Percentiles rank a stretch among this genome's conserved stretches.
phyloP scores from a whole-genome alignment of 495 filamentous ascomycete species.

The Penicillium maclennaniae region DNA sequence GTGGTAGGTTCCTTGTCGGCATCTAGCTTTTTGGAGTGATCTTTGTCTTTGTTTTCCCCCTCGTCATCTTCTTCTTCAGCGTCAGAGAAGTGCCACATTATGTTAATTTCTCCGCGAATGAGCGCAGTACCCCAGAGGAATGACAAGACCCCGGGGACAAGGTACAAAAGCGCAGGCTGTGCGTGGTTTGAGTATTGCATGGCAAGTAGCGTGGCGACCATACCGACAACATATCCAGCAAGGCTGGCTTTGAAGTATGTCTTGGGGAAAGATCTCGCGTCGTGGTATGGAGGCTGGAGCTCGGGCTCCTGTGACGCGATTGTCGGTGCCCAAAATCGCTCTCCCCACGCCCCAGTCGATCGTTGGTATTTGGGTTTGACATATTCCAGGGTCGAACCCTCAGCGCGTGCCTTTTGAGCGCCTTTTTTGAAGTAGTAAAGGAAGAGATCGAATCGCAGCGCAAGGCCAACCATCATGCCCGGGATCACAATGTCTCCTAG shows the following conservation, averaged over 20 bases:
- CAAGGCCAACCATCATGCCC: slow-evolving; percentile 83
- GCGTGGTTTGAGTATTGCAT: slow-evolving; percentile 76
- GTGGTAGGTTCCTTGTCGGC: slow-evolving; percentile 15
- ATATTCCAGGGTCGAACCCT: slow-evolving; percentile 31
- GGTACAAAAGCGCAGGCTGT: slow-evolving; percentile 88
- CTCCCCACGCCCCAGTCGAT: slow-evolving; percentile 72
- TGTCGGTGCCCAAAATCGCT: slow-evolving; percentile 71
- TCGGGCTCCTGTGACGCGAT: slow-evolving; percentile 24
- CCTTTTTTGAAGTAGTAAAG: slow-evolving; percentile 69
- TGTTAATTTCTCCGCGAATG: slow-evolving; percentile 59
- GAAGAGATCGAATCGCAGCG: slow-evolving; percentile 87
- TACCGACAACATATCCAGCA: slow-evolving; percentile 72
- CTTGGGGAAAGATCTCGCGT: slow-evolving; percentile 65
- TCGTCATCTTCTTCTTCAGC: slow-evolving; percentile 38
- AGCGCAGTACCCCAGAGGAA: slow-evolving; percentile 78
- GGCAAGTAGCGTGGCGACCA: slow-evolving; percentile 71
- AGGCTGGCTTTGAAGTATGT: slow-evolving; percentile 81
- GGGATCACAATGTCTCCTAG: slow-evolving; percentile 94
- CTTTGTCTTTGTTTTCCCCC: slow-evolving; percentile 17
- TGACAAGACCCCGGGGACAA: slow-evolving; percentile 80
- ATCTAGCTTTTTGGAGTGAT: slow-evolving; percentile 11
- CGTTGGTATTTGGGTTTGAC: slow-evolving; percentile 56
- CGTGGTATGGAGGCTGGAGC: slow-evolving; percentile 38
- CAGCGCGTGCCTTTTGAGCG: slow-evolving; percentile 27
- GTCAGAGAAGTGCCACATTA: slow-evolving; percentile 83